Evolutionary conservation across 73 alveolate genomes (phyloP).

Genomic region (Strombidium stylifer): DNA sequence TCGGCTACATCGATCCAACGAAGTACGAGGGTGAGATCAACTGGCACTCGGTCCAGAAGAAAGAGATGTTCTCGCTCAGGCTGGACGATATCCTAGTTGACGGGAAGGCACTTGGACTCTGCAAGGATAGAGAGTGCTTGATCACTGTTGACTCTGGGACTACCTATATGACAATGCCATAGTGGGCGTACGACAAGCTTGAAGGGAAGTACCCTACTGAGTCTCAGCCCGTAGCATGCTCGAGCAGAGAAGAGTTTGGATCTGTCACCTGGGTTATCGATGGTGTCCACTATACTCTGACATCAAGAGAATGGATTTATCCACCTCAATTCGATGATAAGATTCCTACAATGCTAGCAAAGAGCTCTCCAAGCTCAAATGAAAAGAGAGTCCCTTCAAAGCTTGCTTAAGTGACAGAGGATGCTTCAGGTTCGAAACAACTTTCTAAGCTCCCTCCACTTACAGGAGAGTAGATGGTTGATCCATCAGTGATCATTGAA

Average conservation of each 20-base stretch:
- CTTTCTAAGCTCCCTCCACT: no score
- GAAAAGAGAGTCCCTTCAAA: no score
- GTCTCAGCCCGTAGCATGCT: no score
- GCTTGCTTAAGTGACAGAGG: no score
- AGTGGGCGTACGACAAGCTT: slow-evolving; percentile 3
- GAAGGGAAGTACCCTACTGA: slow-evolving; percentile 25
- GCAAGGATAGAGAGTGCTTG: slow-evolving; percentile 64
- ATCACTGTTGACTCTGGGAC: slow-evolving; percentile 86
- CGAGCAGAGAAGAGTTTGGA: slow-evolving; percentile 56
- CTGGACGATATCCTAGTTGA: slow-evolving; percentile 65
- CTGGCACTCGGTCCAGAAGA: slow-evolving; percentile 74
- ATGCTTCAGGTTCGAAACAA: no score
- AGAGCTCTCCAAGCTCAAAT: no score
- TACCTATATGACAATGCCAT: slow-evolving; percentile 76
- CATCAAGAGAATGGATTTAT: no score
- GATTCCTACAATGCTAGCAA: no score
- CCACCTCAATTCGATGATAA: no score
- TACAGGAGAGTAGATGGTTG: no score
- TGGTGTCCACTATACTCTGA: slow-evolving; percentile 12
- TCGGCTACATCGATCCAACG: slow-evolving; percentile 66
- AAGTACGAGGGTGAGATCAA: slow-evolving; percentile 65
- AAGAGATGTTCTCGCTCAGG: slow-evolving; percentile 39
- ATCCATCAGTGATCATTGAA: no score
- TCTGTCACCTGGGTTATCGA: slow-evolving; percentile 34
- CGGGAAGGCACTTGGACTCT: slow-evolving; percentile 61